These are phyloP conservation scores for Penicillium manginii DNA, from an alignment of 495 filamentous ascomycete species.

Conservation along the genomic window DNA sequence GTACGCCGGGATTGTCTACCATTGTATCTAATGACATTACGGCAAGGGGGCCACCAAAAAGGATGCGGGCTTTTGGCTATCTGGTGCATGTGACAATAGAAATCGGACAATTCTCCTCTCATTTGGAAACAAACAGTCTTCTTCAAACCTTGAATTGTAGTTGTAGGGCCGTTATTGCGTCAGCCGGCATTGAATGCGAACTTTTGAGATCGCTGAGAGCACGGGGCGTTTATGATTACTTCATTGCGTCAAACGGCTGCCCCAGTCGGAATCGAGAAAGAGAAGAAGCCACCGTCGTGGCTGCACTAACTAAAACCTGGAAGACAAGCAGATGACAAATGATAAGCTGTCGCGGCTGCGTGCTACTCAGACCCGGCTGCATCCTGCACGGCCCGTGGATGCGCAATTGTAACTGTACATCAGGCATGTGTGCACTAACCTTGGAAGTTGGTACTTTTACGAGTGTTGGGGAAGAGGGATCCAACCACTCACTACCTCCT, in stretches of 20 bases:
- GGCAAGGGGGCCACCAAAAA: slow-evolving; percentile 48
- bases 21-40: slow-evolving; percentile 54
- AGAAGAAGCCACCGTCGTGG: neutral
- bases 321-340: slow-evolving; percentile 13
- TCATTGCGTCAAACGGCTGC: neutral
- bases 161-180: slow-evolving; percentile 14
- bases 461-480: neutral
- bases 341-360: slow-evolving; percentile 10
- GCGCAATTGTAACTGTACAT: neutral
- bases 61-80: slow-evolving; percentile 41
- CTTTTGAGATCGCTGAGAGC: neutral
- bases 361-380: slow-evolving; percentile 18
- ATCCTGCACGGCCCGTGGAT: slow-evolving; percentile 17
- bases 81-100: slow-evolving; percentile 52
- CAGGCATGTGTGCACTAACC: neutral
- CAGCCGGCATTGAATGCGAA: neutral
- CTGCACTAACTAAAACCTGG: neutral
- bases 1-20: slow-evolving; percentile 42
- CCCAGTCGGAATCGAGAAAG: neutral
- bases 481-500: too few species aligned
- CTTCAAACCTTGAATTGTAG: slow-evolving; percentile 7
- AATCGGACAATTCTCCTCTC: slow-evolving; percentile 54
- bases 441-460: neutral
- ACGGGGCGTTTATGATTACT: slow-evolving; percentile 7
- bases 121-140: slow-evolving; percentile 26